phyloP scores from a whole-genome alignment of 192 early-diverging fungal genomes.

The Gryganskiella cystojenkinii region DNA sequence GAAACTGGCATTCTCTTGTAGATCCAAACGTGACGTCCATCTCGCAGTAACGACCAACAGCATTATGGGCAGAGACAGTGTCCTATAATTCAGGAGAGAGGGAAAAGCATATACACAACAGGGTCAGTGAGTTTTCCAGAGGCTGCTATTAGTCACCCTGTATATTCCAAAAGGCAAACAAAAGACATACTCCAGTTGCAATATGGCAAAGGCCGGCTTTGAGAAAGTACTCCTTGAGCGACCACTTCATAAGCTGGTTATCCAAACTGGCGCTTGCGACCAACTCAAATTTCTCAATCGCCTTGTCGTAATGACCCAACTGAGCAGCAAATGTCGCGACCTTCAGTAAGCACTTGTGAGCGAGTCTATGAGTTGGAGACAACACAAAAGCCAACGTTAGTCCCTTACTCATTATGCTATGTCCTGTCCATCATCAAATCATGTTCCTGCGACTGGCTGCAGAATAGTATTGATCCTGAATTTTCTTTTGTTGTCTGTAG shows the following conservation, averaged over 20 bases:
- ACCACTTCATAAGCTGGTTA: conserved; percentile 94
- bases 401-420: too few relatives aligned
- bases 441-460: not conserved
- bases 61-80: conserved; percentile 75
- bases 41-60: conserved; percentile 85
- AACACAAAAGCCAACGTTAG: too few relatives aligned
- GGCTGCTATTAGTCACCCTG: too few relatives aligned
- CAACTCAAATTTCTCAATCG: conserved; percentile 90
- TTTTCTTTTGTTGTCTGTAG: too few relatives aligned
- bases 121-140: conserved; percentile 54
- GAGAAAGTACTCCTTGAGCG: conserved; percentile 95
- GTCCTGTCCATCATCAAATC: too few relatives aligned
- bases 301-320: conserved; percentile 88
- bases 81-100: conserved; percentile 63
- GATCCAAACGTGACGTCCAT: conserved; percentile 89
- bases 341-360: conserved; percentile 92
- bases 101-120: conserved; percentile 1
- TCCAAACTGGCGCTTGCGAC: conserved; percentile 88
- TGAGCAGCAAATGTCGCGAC: conserved; percentile 92
- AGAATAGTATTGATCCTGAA: not conserved
- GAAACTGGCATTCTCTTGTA: conserved; percentile 88
- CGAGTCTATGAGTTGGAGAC: too few relatives aligned
- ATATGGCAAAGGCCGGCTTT: conserved; percentile 95
- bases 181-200: conserved; percentile 71
- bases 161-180: not conserved